Evolutionary conservation across 2,329 filamentous ascomycete genomes (phyloP).

Genomic region (Talaromyces rugulosus): DNA sequence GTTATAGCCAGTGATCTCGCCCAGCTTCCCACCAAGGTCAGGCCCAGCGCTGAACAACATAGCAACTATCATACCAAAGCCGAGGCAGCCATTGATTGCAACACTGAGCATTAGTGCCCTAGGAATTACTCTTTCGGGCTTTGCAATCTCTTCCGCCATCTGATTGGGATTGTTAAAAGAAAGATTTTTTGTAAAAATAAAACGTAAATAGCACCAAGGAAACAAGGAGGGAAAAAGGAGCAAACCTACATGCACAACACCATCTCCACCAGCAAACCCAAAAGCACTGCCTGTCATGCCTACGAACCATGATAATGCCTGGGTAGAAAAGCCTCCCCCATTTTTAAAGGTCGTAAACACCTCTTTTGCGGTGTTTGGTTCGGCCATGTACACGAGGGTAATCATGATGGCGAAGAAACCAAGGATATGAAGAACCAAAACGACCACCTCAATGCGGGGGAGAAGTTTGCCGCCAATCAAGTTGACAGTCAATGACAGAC

Average conservation of each 20-base stretch:
- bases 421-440: conserved; percentile 48
- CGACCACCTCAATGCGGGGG: conserved; percentile 46
- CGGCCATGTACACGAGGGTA: neutral
- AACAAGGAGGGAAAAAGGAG: neutral
- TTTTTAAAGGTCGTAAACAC: conserved; percentile 16
- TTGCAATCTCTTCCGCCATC: conserved; percentile 47
- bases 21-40: neutral
- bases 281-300: conserved; percentile 16
- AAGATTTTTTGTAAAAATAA: neutral
- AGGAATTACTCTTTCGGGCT: conserved; percentile 44
- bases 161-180: conserved; percentile 17
- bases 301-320: conserved; percentile 19
- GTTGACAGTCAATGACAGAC: conserved; percentile 41
- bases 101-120: conserved; percentile 36
- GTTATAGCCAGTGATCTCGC: neutral
- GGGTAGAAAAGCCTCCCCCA: conserved; percentile 15
- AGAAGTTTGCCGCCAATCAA: conserved; percentile 39
- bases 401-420: conserved; percentile 50
- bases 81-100: neutral
- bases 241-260: conserved; percentile 1
- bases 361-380: conserved; percentile 11
- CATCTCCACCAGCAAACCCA: neutral
- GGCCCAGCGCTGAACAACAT: neutral
- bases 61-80: neutral
- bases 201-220: neutral